Percentiles rank a stretch among this genome's conserved stretches.
These are phyloP conservation scores for Globisporangium paddicum DNA, from an alignment of 352 stramenopile species.

Conservation along the genomic window DNA sequence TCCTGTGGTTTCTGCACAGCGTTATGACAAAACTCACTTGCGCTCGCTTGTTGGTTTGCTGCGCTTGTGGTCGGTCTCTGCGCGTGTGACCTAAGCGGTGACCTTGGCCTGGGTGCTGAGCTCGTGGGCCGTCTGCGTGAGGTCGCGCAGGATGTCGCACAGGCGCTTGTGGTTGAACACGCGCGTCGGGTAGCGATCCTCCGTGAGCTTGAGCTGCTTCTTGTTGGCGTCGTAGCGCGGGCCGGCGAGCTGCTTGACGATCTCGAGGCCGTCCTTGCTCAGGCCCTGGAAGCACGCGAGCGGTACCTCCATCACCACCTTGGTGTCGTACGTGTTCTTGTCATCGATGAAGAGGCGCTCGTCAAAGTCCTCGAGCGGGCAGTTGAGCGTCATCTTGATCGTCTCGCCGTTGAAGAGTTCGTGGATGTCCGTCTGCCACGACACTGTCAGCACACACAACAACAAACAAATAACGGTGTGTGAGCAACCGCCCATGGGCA, in stretches of 20 bases:
- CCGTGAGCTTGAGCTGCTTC: slow-evolving; percentile 70
- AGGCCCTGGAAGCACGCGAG: slow-evolving; percentile 60
- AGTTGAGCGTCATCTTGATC: slow-evolving; percentile 76
- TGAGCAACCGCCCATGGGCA: neutral
- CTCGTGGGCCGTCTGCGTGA: slow-evolving; percentile 66
- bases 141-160: slow-evolving; percentile 75
- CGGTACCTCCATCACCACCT: slow-evolving; percentile 77
- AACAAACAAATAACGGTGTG: neutral
- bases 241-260: slow-evolving; percentile 65
- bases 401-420: slow-evolving; percentile 56
- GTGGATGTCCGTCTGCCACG: slow-evolving; percentile 80
- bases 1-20: neutral
- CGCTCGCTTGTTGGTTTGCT: slow-evolving; percentile 8
- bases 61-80: neutral
- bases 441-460: slow-evolving; percentile 22
- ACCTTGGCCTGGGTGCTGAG: slow-evolving; percentile 38
- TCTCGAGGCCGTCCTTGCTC: slow-evolving; percentile 34
- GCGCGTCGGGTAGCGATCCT: slow-evolving; percentile 73
- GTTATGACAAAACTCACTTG: neutral
- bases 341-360: slow-evolving; percentile 77
- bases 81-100: slow-evolving; percentile 11
- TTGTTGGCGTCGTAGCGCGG: slow-evolving; percentile 79
- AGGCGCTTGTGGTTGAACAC: slow-evolving; percentile 85
- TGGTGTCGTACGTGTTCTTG: slow-evolving; percentile 77
- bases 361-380: slow-evolving; percentile 77